Conservation (phyloP, 2,329 filamentous ascomycete genomes). For the Talaromyces sp. region DNA sequence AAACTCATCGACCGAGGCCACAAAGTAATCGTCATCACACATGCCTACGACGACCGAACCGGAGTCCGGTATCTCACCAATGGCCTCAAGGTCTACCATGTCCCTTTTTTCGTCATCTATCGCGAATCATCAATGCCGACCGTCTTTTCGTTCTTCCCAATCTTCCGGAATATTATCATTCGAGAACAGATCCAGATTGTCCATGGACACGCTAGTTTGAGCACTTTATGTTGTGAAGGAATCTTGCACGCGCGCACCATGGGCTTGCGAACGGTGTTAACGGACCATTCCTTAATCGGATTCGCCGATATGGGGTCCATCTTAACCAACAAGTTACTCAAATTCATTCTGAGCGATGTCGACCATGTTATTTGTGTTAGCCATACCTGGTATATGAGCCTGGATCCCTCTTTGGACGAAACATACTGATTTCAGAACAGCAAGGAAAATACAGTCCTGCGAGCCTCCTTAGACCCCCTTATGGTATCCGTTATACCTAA, state of each 20-base stretch:
- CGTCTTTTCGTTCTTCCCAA: slow-evolving; percentile 96
- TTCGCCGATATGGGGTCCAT: slow-evolving; percentile 97
- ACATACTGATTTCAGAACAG: slow-evolving; percentile 40
- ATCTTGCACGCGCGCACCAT: slow-evolving; percentile 94
- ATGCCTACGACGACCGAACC: slow-evolving; percentile 85
- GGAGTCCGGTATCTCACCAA: slow-evolving; percentile 95
- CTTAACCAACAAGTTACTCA: slow-evolving; percentile 91
- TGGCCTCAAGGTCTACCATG: slow-evolving; percentile 95
- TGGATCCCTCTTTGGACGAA: not conserved
- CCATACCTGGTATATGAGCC: slow-evolving; percentile 72
- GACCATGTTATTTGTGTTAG: slow-evolving; percentile 98
- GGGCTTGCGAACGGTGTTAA: slow-evolving; percentile 93
- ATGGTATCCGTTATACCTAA: slow-evolving; percentile 99
- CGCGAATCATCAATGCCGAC: slow-evolving; percentile 91
- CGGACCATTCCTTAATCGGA: slow-evolving; percentile 94
- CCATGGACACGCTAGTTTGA: slow-evolving; percentile 92
- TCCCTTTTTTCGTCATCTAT: slow-evolving; percentile 94
- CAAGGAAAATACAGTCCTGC: slow-evolving; percentile 95
- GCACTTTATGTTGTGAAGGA: slow-evolving; percentile 88
- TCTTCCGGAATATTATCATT: slow-evolving; percentile 95
- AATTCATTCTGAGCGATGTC: slow-evolving; percentile 93
- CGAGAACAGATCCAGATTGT: slow-evolving; percentile 95
- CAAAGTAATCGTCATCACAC: slow-evolving; percentile 96
- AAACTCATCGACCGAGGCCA: slow-evolving; percentile 97
- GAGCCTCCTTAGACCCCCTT: slow-evolving; percentile 87